These are phyloP conservation scores for Tieghemostelium lacteum DNA, from an alignment of 78 protist species.

Conservation along the genomic window DNA sequence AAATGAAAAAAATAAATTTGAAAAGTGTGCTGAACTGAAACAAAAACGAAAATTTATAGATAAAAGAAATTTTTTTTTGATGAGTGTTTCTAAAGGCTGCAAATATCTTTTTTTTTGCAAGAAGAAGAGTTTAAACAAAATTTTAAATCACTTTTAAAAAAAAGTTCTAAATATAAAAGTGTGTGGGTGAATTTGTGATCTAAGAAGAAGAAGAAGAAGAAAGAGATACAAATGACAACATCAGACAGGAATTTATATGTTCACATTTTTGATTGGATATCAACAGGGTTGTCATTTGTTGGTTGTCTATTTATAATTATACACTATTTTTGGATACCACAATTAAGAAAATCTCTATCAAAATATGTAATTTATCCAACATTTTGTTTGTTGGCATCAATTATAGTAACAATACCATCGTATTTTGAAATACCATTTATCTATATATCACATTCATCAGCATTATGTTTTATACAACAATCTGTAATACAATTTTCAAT, in stretches of 20 bases:
- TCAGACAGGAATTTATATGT: too few species aligned
- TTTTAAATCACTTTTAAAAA: too few species aligned
- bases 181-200: too few species aligned
- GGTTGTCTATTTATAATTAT: constrained; percentile 47
- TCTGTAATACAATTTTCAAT: constrained; percentile 48
- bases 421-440: constrained; percentile 32
- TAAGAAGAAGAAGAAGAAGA: background rate
- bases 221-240: background rate
- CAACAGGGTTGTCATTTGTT: background rate
- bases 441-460: background rate
- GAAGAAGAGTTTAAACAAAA: too few species aligned
- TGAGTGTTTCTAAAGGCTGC: background rate
- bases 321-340: constrained; percentile 43
- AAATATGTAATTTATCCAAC: constrained; percentile 54
- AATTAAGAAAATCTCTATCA: constrained; percentile 33
- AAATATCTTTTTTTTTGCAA: constrained; percentile 14
- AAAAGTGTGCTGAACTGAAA: background rate
- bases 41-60: background rate
- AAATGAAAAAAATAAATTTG: background rate
- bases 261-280: too few species aligned
- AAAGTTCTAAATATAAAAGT: background rate
- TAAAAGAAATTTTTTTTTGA: background rate
- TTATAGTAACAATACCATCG: constrained; percentile 25
- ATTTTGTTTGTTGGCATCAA: constrained; percentile 8
- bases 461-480: constrained; percentile 39